Evolutionary conservation across 2,329 filamentous ascomycete genomes (phyloP), one percentile per base, ranked within the genome.

Genomic region (Laburnicola sp.): DNA sequence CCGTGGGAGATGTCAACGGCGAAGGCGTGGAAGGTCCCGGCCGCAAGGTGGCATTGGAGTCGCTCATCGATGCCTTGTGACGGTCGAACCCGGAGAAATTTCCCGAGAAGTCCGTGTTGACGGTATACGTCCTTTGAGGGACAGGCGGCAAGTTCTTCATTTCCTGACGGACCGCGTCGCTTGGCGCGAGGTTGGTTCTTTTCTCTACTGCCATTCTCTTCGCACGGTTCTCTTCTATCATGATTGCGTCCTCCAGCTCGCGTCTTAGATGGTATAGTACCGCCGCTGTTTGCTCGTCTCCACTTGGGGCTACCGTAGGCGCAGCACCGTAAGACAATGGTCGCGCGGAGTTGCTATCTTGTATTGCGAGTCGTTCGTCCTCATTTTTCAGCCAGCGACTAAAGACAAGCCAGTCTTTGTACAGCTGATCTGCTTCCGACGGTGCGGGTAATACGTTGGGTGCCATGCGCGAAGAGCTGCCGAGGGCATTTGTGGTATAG

Each of bases 391-490:
- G 38, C 60, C 61, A 65, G 3, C 62, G 59, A 44, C 62, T 62
- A 46, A 69, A 69, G 2, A 68, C 56, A 6, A 56, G 55, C 64
- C 65, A 70, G 37, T 69, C 68, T 43, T 59, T 64, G 45, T 64
- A 68, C 7, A 69, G 42, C 16, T 64, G 60, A 32, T 69, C 63
- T 28, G 56, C 57, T 34, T 69, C 68, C 7, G 65, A 66, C 6
- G 64, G 56, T 7, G 60, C 52, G 1, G 63, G 62, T 6, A 70
- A 52, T 2, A 62, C 60, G 40, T 60, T 51, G 7, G 57, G 59
- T 16, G 45, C 44, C 9, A 48, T 41, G 22, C 57, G 58, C 7
- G 59, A 60, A 7, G 58, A 51, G 41, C 48, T 55, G 3, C 56
- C 50, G 28, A 68, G 46, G 7, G 59, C 57, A 30, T 60, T 62